phyloP scores from a whole-genome alignment of 106 monocot genomes.

The Iris macrosiphon region DNA sequence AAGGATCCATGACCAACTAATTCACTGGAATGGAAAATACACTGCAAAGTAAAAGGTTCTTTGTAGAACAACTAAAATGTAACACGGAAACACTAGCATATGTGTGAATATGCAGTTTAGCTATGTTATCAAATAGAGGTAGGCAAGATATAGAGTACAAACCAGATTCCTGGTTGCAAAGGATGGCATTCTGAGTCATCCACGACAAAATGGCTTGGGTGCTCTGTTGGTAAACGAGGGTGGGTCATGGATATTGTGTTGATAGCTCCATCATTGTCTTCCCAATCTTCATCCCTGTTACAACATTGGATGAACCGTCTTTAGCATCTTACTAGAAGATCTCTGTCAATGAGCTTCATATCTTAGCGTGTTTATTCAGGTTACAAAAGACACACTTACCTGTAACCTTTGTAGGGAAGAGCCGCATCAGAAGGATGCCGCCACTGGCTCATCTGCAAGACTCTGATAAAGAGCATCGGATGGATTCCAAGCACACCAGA shows the following conservation, averaged over 20 bases:
- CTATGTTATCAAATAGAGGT: not conserved
- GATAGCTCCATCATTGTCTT: constrained; percentile 73
- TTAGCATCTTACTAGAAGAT: not conserved
- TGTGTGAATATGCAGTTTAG: not conserved
- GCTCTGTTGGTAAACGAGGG: constrained; percentile 52
- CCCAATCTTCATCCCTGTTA: constrained; percentile 68
- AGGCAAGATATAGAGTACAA: constrained; percentile 1
- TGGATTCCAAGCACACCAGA: constrained; percentile 54
- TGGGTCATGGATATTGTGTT: constrained; percentile 81
- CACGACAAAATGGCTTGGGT: constrained; percentile 45
- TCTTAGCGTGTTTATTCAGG: not conserved
- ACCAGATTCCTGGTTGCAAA: constrained; percentile 67
- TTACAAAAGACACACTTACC: constrained; percentile 34
- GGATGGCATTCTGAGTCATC: constrained; percentile 54
- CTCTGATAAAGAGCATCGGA: constrained; percentile 61
- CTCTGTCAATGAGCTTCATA: not conserved
- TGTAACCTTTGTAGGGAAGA: constrained; percentile 70
- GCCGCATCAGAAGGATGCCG: constrained; percentile 35
- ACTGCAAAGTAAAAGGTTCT: too few relatives aligned
- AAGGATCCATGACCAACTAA: too few relatives aligned
- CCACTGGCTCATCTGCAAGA: constrained; percentile 80
- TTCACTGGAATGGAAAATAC: too few relatives aligned
- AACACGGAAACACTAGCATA: too few relatives aligned
- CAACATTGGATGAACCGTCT: not conserved
- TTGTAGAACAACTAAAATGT: too few relatives aligned